A percentile compares a stretch with the other conserved stretches of the same genome.
Evolutionary conservation across 805 yeast genomes (phyloP).

Genomic region (Kluyveromyces wickerhamii): DNA sequence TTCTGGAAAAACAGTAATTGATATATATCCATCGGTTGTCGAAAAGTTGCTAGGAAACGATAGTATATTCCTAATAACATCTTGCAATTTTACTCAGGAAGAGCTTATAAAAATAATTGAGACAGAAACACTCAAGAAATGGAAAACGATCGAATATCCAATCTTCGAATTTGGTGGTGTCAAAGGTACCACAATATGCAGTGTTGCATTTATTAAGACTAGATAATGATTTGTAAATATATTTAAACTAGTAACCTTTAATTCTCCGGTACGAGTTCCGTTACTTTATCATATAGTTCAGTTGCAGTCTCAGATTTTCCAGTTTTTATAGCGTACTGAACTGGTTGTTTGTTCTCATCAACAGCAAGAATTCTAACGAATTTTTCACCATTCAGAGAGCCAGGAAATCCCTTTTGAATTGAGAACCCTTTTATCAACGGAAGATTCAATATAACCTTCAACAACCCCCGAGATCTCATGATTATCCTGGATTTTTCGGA

Average conservation of each 20-base stretch:
- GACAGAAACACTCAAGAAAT: conserved; percentile 41
- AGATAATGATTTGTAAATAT: not conserved
- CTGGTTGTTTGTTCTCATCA: conserved; percentile 55
- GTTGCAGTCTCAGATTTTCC: conserved; percentile 54
- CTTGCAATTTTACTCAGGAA: conserved; percentile 85
- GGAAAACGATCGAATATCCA: conserved; percentile 70
- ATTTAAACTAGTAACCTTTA: not conserved
- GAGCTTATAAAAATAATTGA: conserved; percentile 57
- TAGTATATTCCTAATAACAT: conserved; percentile 70
- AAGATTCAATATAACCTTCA: conserved; percentile 73
- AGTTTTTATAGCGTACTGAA: conserved; percentile 76
- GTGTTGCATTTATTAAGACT: conserved; percentile 61
- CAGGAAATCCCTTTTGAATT: conserved; percentile 71
- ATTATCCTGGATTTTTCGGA: conserved; percentile 55
- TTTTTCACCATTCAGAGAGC: conserved; percentile 77
- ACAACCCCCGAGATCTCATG: conserved; percentile 84
- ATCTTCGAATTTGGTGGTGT: conserved; percentile 83
- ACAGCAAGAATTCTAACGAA: conserved; percentile 68
- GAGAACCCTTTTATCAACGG: conserved; percentile 57
- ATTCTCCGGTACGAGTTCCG: conserved; percentile 8
- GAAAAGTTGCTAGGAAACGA: conserved; percentile 44
- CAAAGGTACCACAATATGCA: conserved; percentile 81
- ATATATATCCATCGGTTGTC: conserved; percentile 57
- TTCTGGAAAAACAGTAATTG: conserved; percentile 40
- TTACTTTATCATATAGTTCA: conserved; percentile 40